Percentiles rank a stretch among this genome's conserved stretches.
These are phyloP conservation scores for Ophiostoma sp. DNA, from an alignment of 2,329 filamentous ascomycete species.

Conservation along the genomic window DNA sequence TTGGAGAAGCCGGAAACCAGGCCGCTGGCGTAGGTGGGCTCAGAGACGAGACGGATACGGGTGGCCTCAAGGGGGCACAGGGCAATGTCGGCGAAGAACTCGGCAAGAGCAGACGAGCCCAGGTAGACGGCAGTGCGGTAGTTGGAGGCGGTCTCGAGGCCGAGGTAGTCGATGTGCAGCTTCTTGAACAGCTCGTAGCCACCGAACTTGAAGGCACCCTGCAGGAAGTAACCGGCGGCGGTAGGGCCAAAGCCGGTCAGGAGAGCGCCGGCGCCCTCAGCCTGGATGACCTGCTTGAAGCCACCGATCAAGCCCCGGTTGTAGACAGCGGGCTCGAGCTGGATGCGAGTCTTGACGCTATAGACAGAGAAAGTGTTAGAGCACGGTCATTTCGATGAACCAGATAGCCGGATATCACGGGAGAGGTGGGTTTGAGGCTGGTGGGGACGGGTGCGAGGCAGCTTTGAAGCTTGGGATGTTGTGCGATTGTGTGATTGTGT, in stretches of 20 bases:
- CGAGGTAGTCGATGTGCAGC: conserved; percentile 67
- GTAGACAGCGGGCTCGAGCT: conserved; percentile 75
- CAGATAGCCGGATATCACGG: background rate
- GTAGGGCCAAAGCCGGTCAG: conserved; percentile 74
- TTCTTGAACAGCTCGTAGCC: conserved; percentile 88
- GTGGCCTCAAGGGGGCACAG: conserved; percentile 81
- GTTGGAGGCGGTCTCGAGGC: conserved; percentile 62
- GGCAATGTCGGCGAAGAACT: conserved; percentile 63
- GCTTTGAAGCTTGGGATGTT: background rate
- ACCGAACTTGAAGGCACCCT: conserved; percentile 82
- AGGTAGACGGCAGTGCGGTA: conserved; percentile 71
- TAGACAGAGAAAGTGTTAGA: conserved; percentile 18
- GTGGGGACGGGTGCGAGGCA: background rate
- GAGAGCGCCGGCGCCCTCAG: conserved; percentile 71
- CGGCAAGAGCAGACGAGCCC: conserved; percentile 52
- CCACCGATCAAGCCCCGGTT: conserved; percentile 74
- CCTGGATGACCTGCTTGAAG: conserved; percentile 68
- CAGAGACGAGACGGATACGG: conserved; percentile 75
- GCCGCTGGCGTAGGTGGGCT: conserved; percentile 70
- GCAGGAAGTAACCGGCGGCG: conserved; percentile 75
- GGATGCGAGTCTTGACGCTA: conserved; percentile 82
- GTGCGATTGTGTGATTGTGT: background rate
- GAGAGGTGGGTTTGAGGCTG: background rate
- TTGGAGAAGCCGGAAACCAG: conserved; percentile 66
- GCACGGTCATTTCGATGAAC: background rate